Evolutionary conservation across 352 stramenopile species (phyloP), one percentile per base, ranked within the genome.

Genomic region (Peronospora destructor): DNA sequence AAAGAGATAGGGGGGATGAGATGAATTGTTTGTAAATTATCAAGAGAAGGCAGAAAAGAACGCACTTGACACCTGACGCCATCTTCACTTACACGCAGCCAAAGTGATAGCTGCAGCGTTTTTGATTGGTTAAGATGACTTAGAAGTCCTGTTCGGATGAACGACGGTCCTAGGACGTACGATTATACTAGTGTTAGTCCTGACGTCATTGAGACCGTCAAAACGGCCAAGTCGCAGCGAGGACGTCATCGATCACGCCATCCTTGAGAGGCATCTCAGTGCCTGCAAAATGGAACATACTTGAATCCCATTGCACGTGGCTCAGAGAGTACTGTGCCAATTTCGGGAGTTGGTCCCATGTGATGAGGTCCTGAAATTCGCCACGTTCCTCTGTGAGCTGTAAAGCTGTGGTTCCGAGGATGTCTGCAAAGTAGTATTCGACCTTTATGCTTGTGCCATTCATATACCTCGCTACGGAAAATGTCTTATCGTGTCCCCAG

Each of bases 61-160:
- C 74, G 46, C 52, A 85, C 76, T 82, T 64, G 55, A 85, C 71
- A 45, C 49, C 53, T 21, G 65, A 53, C 56, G 45, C 64, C 73
- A 84, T 84, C 34, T 57, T 61, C 43, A 48, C 19, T 21, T 21
- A 1, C 19, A 21, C 19, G 19, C 19, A 1, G 3, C 19, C 19
- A n/a, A n/a, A n/a, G n/a, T n/a, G n/a, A n/a, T n/a, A 1, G 19
- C 19, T 21, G 19, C 19, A 21, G 19, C 19, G 19, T 21, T 21
- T n/a, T 21, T 34, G 30, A n/a, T 34, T 34, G 30, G 30, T 34
- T 12, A 1, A 34, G 9, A 32, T 32, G 9, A 11, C 26, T 11
- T 32, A 32, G 19, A 3, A 21, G 19, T 21, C 19, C 19, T 21
- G 3, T 21, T 32, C 1, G 26, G 26, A 32, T 32, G 1, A 32